phyloP scores from a whole-genome alignment of 2,329 filamentous ascomycete species.

The Trichoderma gracile region DNA sequence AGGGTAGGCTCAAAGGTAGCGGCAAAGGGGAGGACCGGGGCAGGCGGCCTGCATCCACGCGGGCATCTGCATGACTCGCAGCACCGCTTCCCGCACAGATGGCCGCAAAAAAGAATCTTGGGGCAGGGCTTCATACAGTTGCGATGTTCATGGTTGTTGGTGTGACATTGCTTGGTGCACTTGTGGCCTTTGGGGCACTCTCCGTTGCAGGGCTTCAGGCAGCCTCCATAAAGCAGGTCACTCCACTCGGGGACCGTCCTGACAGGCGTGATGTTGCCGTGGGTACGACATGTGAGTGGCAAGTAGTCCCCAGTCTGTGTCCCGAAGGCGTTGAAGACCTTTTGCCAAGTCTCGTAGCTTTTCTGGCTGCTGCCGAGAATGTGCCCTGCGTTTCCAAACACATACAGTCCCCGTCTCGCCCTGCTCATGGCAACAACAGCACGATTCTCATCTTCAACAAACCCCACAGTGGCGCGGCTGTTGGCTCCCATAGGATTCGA shows the following conservation, averaged over 20 bases:
- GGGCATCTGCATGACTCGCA: background rate
- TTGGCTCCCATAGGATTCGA: constrained; percentile 1
- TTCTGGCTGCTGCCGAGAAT: constrained; percentile 48
- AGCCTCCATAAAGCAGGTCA: constrained; percentile 31
- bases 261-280: constrained; percentile 55
- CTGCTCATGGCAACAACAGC: constrained; percentile 64
- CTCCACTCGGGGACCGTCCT: constrained; percentile 55
- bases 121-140: background rate
- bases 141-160: background rate
- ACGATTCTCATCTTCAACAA: constrained; percentile 64
- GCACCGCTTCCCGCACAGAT: background rate
- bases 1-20: too few species aligned
- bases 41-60: too few species aligned
- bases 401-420: constrained; percentile 75
- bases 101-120: constrained; percentile 1
- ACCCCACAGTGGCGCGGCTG: constrained; percentile 60
- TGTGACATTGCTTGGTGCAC: constrained; percentile 31
- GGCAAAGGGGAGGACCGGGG: too few species aligned
- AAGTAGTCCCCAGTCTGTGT: constrained; percentile 45
- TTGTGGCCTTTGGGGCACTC: constrained; percentile 31
- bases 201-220: constrained; percentile 25
- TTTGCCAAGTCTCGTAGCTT: constrained; percentile 45
- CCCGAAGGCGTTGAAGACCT: constrained; percentile 45
- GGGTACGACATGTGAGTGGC: constrained; percentile 64
- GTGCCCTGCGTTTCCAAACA: constrained; percentile 74